Percentiles rank a stretch among this genome's conserved stretches.
phyloP scores from a whole-genome alignment of 257 asterid species.

The Perilla frutescens region DNA sequence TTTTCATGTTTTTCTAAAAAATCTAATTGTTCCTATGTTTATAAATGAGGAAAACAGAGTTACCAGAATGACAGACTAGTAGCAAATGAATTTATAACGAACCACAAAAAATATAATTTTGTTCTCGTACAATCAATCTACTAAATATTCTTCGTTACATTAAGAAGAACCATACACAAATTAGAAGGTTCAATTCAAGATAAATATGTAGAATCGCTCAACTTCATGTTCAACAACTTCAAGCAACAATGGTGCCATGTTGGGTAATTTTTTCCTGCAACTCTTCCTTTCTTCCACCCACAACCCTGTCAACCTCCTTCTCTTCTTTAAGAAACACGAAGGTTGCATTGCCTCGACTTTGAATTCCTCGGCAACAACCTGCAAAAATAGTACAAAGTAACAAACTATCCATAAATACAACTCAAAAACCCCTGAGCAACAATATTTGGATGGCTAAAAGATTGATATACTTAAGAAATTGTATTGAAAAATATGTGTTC shows the following conservation, averaged over 20 bases:
- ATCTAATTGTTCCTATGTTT: no score
- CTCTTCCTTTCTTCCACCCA: constrained; percentile 40
- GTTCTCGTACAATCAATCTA: background rate
- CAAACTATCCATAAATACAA: background rate
- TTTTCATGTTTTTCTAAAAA: no score
- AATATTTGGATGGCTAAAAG: background rate
- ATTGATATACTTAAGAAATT: no score
- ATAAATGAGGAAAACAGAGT: background rate
- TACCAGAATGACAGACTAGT: no score
- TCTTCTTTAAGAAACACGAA: constrained; percentile 46
- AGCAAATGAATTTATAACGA: background rate
- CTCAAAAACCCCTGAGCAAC: background rate
- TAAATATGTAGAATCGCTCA: background rate
- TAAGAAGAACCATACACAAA: background rate
- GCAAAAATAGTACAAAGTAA: background rate
- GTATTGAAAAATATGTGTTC: no score
- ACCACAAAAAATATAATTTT: background rate
- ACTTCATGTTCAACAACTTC: background rate
- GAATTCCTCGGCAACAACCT: constrained; percentile 38
- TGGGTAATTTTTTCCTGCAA: constrained; percentile 5
- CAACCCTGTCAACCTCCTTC: constrained; percentile 36
- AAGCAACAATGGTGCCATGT: constrained; percentile 2
- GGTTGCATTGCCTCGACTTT: constrained; percentile 44
- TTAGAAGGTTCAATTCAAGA: no score
- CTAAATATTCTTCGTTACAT: background rate